These are phyloP conservation scores for Diaporthe citrichinensis DNA, from an alignment of 2,329 filamentous ascomycete species.

Conservation along the genomic window DNA sequence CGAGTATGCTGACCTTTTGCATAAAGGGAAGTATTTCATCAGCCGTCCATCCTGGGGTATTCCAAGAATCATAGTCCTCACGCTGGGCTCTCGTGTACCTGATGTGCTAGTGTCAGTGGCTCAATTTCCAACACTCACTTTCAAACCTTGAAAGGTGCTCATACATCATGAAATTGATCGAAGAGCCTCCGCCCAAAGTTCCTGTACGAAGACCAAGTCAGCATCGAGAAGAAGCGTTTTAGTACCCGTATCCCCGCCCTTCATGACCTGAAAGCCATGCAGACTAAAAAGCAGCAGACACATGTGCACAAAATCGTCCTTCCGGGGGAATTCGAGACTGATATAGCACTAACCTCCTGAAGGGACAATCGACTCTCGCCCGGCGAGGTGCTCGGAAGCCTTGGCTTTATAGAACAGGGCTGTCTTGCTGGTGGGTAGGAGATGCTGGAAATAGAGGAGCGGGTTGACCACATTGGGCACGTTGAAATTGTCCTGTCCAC, in stretches of 20 bases:
- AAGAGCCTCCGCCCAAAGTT: conserved; percentile 66
- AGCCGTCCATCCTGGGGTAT: conserved; percentile 46
- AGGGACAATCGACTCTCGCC: conserved; percentile 57
- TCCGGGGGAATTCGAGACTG: too few relatives aligned
- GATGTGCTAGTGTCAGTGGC: neutral
- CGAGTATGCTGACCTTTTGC: conserved; percentile 55
- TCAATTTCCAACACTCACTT: too few relatives aligned
- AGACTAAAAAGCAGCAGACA: neutral
- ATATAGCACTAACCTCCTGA: conserved; percentile 50
- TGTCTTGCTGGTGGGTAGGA: conserved; percentile 60
- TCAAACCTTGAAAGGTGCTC: neutral
- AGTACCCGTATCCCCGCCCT: neutral
- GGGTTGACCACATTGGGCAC: conserved; percentile 65
- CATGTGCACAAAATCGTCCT: too few relatives aligned
- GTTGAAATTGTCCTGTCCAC: conserved; percentile 66
- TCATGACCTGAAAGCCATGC: neutral
- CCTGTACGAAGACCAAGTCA: neutral
- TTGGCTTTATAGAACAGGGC: conserved; percentile 64
- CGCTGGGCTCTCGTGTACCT: conserved; percentile 48
- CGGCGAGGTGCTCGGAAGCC: conserved; percentile 59
- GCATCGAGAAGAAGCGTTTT: neutral
- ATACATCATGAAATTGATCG: conserved; percentile 61
- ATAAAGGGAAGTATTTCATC: conserved; percentile 61
- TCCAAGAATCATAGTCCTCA: conserved; percentile 49
- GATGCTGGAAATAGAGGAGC: conserved; percentile 61